A percentile compares a stretch with the other conserved stretches of the same genome.
These are phyloP conservation scores for Hypoxylon sp. DNA, from an alignment of 2,329 filamentous ascomycete genomes.

Conservation along the genomic window DNA sequence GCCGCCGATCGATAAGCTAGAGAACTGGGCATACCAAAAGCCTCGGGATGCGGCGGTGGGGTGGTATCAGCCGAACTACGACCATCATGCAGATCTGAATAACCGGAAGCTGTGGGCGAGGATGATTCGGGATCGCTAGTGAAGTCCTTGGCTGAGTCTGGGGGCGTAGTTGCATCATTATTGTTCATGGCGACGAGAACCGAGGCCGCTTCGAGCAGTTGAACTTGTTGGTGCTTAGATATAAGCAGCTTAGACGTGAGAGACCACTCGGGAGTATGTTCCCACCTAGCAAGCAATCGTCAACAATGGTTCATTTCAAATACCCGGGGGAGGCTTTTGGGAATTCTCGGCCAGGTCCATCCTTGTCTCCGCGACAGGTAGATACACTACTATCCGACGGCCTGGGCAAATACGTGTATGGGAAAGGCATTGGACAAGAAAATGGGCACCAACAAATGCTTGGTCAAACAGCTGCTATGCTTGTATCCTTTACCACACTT, in stretches of 20 bases:
- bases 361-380: constrained; percentile 42
- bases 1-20: constrained; percentile 56
- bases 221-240: constrained; percentile 99
- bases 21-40: constrained; percentile 62
- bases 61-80: constrained; percentile 92
- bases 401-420: constrained; percentile 44
- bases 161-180: constrained; percentile 63
- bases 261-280: constrained; percentile 98
- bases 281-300: constrained; percentile 77
- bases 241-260: constrained; percentile 97
- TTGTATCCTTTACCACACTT: constrained; percentile 99
- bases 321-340: constrained; percentile 40
- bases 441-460: constrained; percentile 96
- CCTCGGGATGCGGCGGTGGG: constrained; percentile 81
- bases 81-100: constrained; percentile 78
- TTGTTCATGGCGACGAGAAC: constrained; percentile 91
- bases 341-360: constrained; percentile 41
- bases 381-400: constrained; percentile 39
- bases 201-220: constrained; percentile 95
- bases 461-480: constrained; percentile 99
- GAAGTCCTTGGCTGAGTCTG: constrained; percentile 71
- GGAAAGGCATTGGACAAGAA: constrained; percentile 55
- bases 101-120: constrained; percentile 82
- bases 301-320: constrained; percentile 47
- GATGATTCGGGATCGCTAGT: constrained; percentile 83